phyloP scores from a whole-genome alignment of 192 early-diverging fungal genomes.

The Coemansia asiatica region DNA sequence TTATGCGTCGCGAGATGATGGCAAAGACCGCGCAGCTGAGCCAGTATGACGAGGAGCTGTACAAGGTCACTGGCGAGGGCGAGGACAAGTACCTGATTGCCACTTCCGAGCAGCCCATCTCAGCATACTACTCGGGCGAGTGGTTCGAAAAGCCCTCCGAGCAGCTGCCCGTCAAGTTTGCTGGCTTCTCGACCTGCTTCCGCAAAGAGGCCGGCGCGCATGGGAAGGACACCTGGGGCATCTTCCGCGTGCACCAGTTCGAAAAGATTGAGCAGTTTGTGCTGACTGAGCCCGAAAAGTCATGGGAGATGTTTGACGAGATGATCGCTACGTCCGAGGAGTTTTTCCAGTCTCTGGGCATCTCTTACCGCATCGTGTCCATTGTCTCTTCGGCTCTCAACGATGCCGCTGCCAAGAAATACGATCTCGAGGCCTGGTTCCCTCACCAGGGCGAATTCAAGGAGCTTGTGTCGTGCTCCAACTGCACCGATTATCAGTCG shows the following conservation, averaged over 20 bases:
- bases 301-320: constrained; percentile 97
- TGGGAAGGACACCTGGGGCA: constrained; percentile 97
- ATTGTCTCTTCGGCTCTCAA: constrained; percentile 98
- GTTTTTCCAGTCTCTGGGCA: constrained; percentile 91
- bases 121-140: constrained; percentile 92
- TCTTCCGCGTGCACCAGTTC: constrained; percentile 99
- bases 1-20: constrained; percentile 97
- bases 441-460: constrained; percentile 97
- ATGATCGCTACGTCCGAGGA: constrained; percentile 91
- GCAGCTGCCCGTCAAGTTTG: constrained; percentile 91
- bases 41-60: constrained; percentile 98
- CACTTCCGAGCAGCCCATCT: constrained; percentile 98
- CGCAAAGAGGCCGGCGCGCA: constrained; percentile 98
- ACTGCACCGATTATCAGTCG: constrained; percentile 99
- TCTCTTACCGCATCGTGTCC: constrained; percentile 91
- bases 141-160: constrained; percentile 90
- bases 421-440: constrained; percentile 99
- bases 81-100: constrained; percentile 98
- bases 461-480: constrained; percentile 97
- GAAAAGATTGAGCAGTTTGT: constrained; percentile 99
- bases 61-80: constrained; percentile 82
- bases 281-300: constrained; percentile 93
- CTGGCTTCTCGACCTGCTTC: constrained; percentile 98
- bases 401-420: constrained; percentile 99
- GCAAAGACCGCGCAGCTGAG: constrained; percentile 97